A percentile compares a stretch with the other conserved stretches of the same genome.
These are phyloP conservation scores for Penicillium frequentans DNA, from an alignment of 2,329 filamentous ascomycete species.

Conservation along the genomic window DNA sequence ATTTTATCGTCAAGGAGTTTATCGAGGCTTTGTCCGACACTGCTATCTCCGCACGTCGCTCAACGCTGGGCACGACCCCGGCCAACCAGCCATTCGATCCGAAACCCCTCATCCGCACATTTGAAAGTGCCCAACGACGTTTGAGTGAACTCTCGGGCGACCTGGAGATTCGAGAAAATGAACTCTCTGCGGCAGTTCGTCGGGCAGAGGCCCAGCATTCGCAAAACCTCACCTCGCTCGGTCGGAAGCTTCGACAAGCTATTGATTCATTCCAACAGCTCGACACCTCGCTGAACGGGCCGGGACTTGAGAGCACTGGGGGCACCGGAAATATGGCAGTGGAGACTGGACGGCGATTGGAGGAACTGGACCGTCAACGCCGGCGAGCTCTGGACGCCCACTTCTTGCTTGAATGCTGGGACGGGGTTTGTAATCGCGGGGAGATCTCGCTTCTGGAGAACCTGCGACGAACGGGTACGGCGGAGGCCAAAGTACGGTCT, in stretches of 20 bases:
- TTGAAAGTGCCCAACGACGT: conserved; percentile 68
- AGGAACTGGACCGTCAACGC: conserved; percentile 90
- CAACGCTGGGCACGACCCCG: conserved; percentile 53
- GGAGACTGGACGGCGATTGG: conserved; percentile 88
- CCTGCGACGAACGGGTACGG: conserved; percentile 77
- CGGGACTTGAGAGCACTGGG: conserved; percentile 39
- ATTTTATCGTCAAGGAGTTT: conserved; percentile 98
- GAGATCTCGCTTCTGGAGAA: conserved; percentile 86
- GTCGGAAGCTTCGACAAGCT: conserved; percentile 85
- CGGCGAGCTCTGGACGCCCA: conserved; percentile 88
- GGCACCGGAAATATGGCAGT: conserved; percentile 84
- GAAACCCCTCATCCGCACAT: conserved; percentile 93
- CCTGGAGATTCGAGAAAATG: conserved; percentile 85
- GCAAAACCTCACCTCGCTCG: conserved; percentile 82
- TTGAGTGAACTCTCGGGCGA: conserved; percentile 65
- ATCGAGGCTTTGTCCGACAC: conserved; percentile 88
- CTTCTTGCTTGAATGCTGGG: conserved; percentile 95
- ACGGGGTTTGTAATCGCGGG: conserved; percentile 87
- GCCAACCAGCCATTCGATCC: conserved; percentile 72
- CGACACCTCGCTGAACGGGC: conserved; percentile 75
- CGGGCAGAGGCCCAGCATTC: conserved; percentile 91
- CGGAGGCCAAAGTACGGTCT: conserved; percentile 90
- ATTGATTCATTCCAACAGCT: conserved; percentile 90
- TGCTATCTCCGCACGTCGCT: conserved; percentile 75
- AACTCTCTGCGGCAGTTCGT: conserved; percentile 83